A percentile compares a stretch with the other conserved stretches of the same genome.
Evolutionary conservation across 352 stramenopile genomes (phyloP).

Genomic region (Globisporangium radiosum): DNA sequence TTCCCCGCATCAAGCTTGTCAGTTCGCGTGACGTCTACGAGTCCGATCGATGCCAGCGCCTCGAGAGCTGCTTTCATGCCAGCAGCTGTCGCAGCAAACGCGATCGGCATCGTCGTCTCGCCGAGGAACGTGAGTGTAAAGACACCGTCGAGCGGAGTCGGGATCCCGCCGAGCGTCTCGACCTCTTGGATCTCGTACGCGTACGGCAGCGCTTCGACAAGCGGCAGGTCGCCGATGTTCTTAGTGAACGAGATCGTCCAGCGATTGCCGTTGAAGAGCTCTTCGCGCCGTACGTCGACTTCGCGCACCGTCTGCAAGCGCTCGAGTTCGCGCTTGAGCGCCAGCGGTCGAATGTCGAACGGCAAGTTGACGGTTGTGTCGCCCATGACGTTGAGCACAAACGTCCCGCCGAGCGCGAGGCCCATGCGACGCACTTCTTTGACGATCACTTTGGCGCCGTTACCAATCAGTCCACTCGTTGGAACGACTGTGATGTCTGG

Average conservation of each 20-base stretch:
- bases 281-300: conserved; percentile 66
- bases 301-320: conserved; percentile 40
- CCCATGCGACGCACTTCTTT: conserved; percentile 68
- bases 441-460: conserved; percentile 42
- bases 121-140: conserved; percentile 85
- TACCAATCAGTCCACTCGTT: conserved; percentile 56
- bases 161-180: conserved; percentile 83
- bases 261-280: conserved; percentile 79
- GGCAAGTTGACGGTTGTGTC: conserved; percentile 88
- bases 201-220: conserved; percentile 82
- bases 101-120: conserved; percentile 69
- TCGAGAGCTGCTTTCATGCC: conserved; percentile 89
- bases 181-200: conserved; percentile 94
- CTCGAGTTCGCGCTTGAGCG: conserved; percentile 87
- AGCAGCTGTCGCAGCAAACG: conserved; percentile 80
- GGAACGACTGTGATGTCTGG: conserved; percentile 63
- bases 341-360: conserved; percentile 83
- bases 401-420: conserved; percentile 85
- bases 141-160: conserved; percentile 89
- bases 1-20: conserved; percentile 70
- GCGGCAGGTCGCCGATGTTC: conserved; percentile 91
- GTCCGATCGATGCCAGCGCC: conserved; percentile 74
- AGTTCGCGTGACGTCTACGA: conserved; percentile 85
- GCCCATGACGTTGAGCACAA: conserved; percentile 91
- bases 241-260: conserved; percentile 96